Evolutionary conservation across 129 eudicot species (phyloP), one percentile per base, ranked within the genome.

Genomic region (Mikania micrantha): DNA sequence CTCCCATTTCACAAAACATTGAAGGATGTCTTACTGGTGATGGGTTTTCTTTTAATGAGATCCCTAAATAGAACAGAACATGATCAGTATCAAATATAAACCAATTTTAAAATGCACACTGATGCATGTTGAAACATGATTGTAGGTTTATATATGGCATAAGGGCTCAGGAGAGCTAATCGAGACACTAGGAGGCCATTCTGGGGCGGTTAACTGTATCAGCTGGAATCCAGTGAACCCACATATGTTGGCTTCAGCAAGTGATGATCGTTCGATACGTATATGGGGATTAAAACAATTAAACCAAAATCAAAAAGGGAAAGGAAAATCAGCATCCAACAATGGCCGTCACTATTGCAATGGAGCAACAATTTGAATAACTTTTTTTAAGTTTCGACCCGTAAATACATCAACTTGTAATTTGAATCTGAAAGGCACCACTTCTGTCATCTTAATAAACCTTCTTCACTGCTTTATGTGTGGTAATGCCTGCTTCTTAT

Each of bases 281-380:
- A 48, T 81, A 12, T 77, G 82, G 86, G 82, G 85, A 35, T 57
- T 91, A 67, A 73, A 81, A 74, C 85, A 75, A 60, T 77, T 69
- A 17, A 77, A 77, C 42, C 4, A 74, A 41, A 82, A 78, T 66
- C 64, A 49, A 52, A 74, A 77, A 38, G 80, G 58, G 12, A 68
- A 76, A 76, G 80, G 11, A 44, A 67, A 67, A 76, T 39, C 15
- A 9, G 6, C 56, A 60, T 44, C 70, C 42, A 64, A 49, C 74
- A 87, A 91, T 68, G 90, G 87, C 41, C 38, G 48, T 60, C 81
- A 70, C 64, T 73, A 76, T 61, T 81, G 88, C 94, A 91, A 91
- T 74, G 96, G 98, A 31, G 67, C 71, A 11, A 72, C 72, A 60
- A 42, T 47, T 68, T 75, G 74, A 75, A 75, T 28, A 15, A 57